Evolutionary conservation across 441 rosid genomes (phyloP).

Genomic region (Raphanus hybrid): DNA sequence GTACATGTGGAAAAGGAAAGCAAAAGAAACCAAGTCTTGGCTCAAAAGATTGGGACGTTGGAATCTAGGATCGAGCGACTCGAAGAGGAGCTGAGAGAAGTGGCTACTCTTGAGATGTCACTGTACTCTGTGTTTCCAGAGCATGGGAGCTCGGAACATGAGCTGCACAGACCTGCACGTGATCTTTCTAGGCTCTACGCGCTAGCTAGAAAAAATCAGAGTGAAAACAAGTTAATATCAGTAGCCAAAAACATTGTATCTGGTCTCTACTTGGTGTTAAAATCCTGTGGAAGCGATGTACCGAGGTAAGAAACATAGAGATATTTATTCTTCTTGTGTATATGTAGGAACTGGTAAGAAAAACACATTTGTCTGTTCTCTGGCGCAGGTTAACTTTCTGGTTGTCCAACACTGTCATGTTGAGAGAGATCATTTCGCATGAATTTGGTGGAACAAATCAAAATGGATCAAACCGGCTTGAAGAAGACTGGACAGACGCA

Average conservation of each 20-base stretch:
- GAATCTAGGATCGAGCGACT: constrained; percentile 71
- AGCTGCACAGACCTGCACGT: constrained; percentile 80
- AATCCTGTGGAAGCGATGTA: constrained; percentile 82
- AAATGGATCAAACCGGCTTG: constrained; percentile 30
- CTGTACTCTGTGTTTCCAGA: constrained; percentile 83
- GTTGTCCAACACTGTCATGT: constrained; percentile 83
- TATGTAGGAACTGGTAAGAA: constrained; percentile 25
- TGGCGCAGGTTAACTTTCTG: constrained; percentile 82
- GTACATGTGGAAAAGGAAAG: constrained; percentile 59
- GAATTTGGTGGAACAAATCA: constrained; percentile 52
- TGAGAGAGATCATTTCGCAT: constrained; percentile 76
- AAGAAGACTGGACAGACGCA: constrained; percentile 67
- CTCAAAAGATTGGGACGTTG: constrained; percentile 63
- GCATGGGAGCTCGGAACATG: constrained; percentile 83
- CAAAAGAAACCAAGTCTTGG: constrained; percentile 47
- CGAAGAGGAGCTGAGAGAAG: constrained; percentile 88
- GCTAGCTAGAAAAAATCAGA: constrained; percentile 79
- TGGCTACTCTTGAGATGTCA: constrained; percentile 87
- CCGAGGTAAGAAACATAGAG: constrained; percentile 60
- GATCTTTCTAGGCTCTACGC: constrained; percentile 81
- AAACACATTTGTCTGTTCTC: no score
- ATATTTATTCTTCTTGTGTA: constrained; percentile 10
- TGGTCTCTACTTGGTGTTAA: constrained; percentile 74
- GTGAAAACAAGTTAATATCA: constrained; percentile 65
- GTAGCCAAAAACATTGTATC: constrained; percentile 71